A percentile compares a stretch with the other conserved stretches of the same genome.
Conservation (phyloP, 371 early-diverging fungal species). For the Mucor lusitanicus region DNA sequence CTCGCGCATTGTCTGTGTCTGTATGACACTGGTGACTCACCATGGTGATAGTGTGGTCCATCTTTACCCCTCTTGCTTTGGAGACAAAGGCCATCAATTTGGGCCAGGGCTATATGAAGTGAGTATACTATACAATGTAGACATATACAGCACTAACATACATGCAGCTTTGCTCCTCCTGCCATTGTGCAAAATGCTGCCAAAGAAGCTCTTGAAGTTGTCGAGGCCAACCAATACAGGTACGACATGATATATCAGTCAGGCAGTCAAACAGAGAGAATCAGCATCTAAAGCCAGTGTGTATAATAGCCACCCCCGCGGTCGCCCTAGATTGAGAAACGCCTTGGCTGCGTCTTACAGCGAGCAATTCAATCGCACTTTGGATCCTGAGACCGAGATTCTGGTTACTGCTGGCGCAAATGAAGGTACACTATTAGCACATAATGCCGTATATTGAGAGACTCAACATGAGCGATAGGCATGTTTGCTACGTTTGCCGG, state of each 20-base stretch:
- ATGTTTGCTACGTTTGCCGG: slow-evolving; percentile 82
- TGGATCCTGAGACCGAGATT: slow-evolving; percentile 84
- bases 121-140: not conserved
- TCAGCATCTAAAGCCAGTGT: not conserved
- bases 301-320: slow-evolving; percentile 70
- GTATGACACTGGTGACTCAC: not conserved
- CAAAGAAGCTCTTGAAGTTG: slow-evolving; percentile 62
- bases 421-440: slow-evolving; percentile 62
- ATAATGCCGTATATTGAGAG: not conserved
- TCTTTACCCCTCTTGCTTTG: slow-evolving; percentile 86
- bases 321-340: slow-evolving; percentile 78
- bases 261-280: not conserved
- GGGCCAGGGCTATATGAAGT: slow-evolving; percentile 92
- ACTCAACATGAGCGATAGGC: slow-evolving; percentile 34
- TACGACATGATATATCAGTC: not conserved
- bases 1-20: not conserved
- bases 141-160: too few species aligned
- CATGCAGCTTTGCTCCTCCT: slow-evolving; percentile 80
- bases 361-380: slow-evolving; percentile 61
- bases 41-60: slow-evolving; percentile 77
- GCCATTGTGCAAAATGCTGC: slow-evolving; percentile 87
- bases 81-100: slow-evolving; percentile 91
- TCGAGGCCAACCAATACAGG: slow-evolving; percentile 83
- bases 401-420: slow-evolving; percentile 93
- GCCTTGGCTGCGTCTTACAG: slow-evolving; percentile 81